These are phyloP conservation scores for Dioszegia crocea DNA, from an alignment of 768 basidiomycete genomes.

Conservation along the genomic window DNA sequence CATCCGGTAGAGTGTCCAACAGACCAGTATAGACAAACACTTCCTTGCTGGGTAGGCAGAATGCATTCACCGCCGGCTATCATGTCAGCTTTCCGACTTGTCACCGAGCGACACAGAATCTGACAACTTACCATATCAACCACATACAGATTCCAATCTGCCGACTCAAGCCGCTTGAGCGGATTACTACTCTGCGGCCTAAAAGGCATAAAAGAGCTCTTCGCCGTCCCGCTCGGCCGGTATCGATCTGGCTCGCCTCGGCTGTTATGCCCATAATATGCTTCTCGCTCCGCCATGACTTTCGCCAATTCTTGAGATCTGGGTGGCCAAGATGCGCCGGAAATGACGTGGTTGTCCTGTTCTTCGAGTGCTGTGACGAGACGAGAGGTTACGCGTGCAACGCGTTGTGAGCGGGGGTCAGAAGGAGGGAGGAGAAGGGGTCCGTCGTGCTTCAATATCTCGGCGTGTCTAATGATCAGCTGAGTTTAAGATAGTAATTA, in stretches of 20 bases:
- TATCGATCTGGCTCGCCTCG: conserved; percentile 9
- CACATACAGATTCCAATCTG: conserved; percentile 53
- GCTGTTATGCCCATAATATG: conserved; percentile 1
- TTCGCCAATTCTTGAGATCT: conserved; percentile 30
- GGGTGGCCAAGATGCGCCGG: conserved; percentile 47
- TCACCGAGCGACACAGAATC: not conserved
- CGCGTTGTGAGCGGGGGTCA: conserved; percentile 48
- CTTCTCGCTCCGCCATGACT: conserved; percentile 44
- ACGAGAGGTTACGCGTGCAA: conserved; percentile 49
- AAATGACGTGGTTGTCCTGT: conserved; percentile 40
- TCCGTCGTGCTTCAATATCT: conserved; percentile 50
- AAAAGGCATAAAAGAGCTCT: conserved; percentile 49
- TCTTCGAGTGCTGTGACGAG: conserved; percentile 51
- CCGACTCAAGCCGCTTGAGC: conserved; percentile 48
- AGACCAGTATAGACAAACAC: conserved; percentile 54
- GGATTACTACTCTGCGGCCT: conserved; percentile 51
- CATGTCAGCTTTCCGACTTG: conserved; percentile 8
- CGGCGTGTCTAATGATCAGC: conserved; percentile 45
- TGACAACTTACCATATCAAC: conserved; percentile 49
- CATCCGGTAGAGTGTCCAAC: conserved; percentile 50
- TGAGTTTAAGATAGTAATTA: not conserved
- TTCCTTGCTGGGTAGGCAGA: conserved; percentile 53
- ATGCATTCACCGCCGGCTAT: conserved; percentile 52
- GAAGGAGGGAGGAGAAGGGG: conserved; percentile 46
- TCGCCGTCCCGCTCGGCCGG: conserved; percentile 37